These are phyloP conservation scores for Sclerotinia nivalis DNA, from an alignment of 2,329 filamentous ascomycete genomes.

Conservation along the genomic window DNA sequence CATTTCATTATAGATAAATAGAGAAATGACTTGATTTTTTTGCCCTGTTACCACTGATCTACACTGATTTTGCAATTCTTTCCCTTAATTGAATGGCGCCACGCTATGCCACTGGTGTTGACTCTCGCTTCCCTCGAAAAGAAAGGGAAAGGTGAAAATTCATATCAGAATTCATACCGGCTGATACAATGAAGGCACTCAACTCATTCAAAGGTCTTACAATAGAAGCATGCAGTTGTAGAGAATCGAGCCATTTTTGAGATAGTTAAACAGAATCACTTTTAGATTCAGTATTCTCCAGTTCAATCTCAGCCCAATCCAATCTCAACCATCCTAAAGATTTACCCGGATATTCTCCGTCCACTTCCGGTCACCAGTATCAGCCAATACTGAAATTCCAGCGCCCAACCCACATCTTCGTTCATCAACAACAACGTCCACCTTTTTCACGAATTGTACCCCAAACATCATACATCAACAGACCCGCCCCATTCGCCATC, in stretches of 20 bases:
- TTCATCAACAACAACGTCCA: not conserved
- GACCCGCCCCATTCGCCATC: not conserved
- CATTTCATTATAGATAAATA: not conserved
- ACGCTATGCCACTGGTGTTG: not conserved
- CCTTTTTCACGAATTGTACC: not conserved
- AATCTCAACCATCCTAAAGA: not conserved
- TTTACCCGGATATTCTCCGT: constrained; percentile 10
- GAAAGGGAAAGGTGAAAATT: not conserved
- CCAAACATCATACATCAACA: not conserved
- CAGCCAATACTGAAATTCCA: not conserved
- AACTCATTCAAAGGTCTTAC: too few relatives aligned
- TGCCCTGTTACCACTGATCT: not conserved
- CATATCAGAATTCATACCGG: too few relatives aligned
- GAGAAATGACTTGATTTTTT: not conserved
- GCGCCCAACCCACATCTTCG: not conserved
- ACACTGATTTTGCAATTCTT: not conserved
- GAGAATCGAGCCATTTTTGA: too few relatives aligned
- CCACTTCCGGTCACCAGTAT: constrained; percentile 1
- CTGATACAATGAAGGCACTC: too few relatives aligned
- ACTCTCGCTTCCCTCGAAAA: not conserved
- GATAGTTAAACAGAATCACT: too few relatives aligned
- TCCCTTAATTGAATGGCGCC: not conserved
- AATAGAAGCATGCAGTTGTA: too few relatives aligned
- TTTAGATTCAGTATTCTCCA: too few relatives aligned
- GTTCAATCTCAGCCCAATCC: too few relatives aligned